Percentiles rank a stretch among this genome's conserved stretches.
phyloP scores from a whole-genome alignment of 2,329 filamentous ascomycete genomes.

The Hymenoscyphus linearis region DNA sequence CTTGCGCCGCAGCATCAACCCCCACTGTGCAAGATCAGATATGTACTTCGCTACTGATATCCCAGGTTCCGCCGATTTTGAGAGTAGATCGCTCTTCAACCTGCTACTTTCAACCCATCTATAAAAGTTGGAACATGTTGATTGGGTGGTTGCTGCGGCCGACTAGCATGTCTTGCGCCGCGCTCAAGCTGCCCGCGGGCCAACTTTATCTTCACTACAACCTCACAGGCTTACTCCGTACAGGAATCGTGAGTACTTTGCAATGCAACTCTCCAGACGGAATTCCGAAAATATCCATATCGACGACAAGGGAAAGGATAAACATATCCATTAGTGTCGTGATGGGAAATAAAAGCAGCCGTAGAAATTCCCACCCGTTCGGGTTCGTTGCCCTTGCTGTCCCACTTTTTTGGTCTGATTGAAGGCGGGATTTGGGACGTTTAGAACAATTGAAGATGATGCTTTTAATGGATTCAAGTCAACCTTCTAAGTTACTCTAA shows the following conservation, averaged over 20 bases:
- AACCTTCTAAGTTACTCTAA: too few relatives aligned
- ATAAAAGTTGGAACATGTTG: neutral
- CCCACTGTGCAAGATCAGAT: neutral
- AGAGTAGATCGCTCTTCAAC: neutral
- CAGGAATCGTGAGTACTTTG: neutral
- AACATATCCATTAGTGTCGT: neutral
- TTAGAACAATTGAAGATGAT: too few relatives aligned
- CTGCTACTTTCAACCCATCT: neutral
- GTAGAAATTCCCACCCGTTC: neutral
- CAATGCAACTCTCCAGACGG: neutral
- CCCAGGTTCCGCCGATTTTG: neutral
- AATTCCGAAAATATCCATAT: conserved; percentile 2
- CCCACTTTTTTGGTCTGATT: neutral
- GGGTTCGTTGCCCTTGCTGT: too few relatives aligned
- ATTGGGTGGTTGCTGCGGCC: neutral
- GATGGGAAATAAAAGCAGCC: neutral
- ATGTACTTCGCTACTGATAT: neutral
- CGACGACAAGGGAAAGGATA: neutral
- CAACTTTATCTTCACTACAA: neutral
- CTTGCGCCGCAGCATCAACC: neutral
- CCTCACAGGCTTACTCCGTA: too few relatives aligned
- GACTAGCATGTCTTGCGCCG: conserved; percentile 3
- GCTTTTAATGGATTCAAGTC: too few relatives aligned
- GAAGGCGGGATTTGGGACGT: too few relatives aligned
- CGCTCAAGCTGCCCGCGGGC: conserved; percentile 1